Percentiles rank a stretch among this genome's conserved stretches.
These are phyloP conservation scores for Xylariaceae sp. DNA, from an alignment of 2,329 filamentous ascomycete genomes.

Conservation along the genomic window DNA sequence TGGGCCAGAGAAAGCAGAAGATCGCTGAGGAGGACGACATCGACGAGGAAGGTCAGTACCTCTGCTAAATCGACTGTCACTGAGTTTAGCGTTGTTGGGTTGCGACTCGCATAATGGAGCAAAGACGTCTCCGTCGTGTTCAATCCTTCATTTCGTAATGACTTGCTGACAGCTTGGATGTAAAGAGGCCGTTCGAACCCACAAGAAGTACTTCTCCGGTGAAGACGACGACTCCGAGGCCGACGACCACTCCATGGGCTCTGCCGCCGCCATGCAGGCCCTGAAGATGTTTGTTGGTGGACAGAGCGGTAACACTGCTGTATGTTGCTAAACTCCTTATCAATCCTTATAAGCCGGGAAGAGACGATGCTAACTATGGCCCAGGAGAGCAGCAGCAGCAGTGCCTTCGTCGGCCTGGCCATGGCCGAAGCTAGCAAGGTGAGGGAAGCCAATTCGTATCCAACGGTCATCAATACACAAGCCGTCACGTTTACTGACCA, in stretches of 20 bases:
- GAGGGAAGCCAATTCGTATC: slow-evolving; percentile 15
- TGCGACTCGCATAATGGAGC: neutral
- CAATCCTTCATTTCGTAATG: neutral
- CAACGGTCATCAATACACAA: neutral
- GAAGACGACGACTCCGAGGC: slow-evolving; percentile 40
- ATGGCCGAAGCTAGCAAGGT: slow-evolving; percentile 84
- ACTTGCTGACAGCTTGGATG: neutral
- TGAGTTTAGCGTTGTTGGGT: neutral
- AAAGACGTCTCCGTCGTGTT: neutral
- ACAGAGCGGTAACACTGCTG: slow-evolving; percentile 38
- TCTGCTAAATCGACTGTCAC: neutral
- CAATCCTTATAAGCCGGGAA: neutral
- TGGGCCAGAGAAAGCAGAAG: slow-evolving; percentile 46
- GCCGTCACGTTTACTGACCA: neutral
- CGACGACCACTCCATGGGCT: slow-evolving; percentile 54
- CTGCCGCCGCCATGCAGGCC: slow-evolving; percentile 74
- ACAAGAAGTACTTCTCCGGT: slow-evolving; percentile 67
- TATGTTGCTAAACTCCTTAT: slow-evolving; percentile 12
- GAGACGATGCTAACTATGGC: slow-evolving; percentile 3
- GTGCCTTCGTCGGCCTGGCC: slow-evolving; percentile 75
- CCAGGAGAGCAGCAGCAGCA: slow-evolving; percentile 55
- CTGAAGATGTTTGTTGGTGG: slow-evolving; percentile 70
- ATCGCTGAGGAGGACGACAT: slow-evolving; percentile 42
- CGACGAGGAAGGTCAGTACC: slow-evolving; percentile 45
- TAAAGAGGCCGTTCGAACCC: slow-evolving; percentile 63